phyloP scores from a whole-genome alignment of 495 filamentous ascomycete genomes.

The Penicillium silybi region DNA sequence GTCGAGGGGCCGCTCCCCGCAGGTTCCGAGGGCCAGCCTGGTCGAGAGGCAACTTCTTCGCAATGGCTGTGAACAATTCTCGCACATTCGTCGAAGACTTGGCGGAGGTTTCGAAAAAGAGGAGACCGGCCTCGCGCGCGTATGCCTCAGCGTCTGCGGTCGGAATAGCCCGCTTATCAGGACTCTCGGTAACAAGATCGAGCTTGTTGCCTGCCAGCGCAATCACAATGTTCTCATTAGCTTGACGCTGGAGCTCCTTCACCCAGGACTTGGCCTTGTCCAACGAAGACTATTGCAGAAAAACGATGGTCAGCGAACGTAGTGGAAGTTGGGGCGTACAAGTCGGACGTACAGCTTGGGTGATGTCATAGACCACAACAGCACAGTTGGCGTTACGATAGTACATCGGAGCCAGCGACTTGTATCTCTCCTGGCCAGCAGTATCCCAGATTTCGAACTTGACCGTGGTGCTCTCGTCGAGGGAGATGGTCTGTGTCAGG shows the following conservation, averaged over 20 bases:
- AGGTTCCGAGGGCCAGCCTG: constrained; percentile 84
- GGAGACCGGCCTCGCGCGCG: constrained; percentile 81
- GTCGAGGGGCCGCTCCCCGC: constrained; percentile 62
- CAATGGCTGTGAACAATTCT: constrained; percentile 96
- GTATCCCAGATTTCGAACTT: constrained; percentile 99
- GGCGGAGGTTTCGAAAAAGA: constrained; percentile 97
- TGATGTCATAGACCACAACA: constrained; percentile 98
- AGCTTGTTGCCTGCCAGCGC: constrained; percentile 96
- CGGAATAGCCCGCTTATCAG: constrained; percentile 87
- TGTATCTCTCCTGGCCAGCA: constrained; percentile 96
- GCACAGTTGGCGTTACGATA: constrained; percentile 99
- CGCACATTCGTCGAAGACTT: constrained; percentile 95
- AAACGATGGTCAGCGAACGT: constrained; percentile 3
- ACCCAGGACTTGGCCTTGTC: constrained; percentile 99
- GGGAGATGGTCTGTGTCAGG: constrained; percentile 95
- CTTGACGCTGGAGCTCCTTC: constrained; percentile 97
- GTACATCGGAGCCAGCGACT: constrained; percentile 98
- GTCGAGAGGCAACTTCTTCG: constrained; percentile 93
- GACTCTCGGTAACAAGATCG: constrained; percentile 84
- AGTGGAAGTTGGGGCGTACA: background rate
- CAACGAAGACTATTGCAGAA: constrained; percentile 66
- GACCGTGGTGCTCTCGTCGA: constrained; percentile 96
- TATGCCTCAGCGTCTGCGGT: constrained; percentile 92
- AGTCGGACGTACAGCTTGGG: constrained; percentile 74
- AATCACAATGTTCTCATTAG: constrained; percentile 99